These are phyloP conservation scores for Salvia sclarea DNA, from an alignment of 305 asterid species.

Conservation along the genomic window DNA sequence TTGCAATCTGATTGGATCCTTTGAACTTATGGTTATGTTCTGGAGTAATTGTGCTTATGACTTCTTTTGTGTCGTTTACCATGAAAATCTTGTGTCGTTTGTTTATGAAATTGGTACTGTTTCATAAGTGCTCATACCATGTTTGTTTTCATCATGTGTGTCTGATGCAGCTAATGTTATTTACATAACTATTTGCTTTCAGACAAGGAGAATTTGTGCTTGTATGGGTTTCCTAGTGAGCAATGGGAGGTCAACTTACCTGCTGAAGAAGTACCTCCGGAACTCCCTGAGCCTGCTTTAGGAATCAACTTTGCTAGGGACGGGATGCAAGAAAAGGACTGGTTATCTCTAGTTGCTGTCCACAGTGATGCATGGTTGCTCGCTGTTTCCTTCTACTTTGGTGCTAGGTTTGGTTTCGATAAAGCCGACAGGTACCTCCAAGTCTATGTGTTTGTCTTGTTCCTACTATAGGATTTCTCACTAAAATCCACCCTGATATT, in stretches of 20 bases:
- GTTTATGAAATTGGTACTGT: background rate
- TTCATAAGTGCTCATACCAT: background rate
- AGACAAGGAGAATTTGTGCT: slow-evolving; percentile 53
- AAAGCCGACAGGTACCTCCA: slow-evolving; percentile 43
- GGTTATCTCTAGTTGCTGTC: slow-evolving; percentile 51
- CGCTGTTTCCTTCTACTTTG: slow-evolving; percentile 43
- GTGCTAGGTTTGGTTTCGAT: slow-evolving; percentile 48
- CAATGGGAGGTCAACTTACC: slow-evolving; percentile 53
- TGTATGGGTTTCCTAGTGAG: slow-evolving; percentile 50
- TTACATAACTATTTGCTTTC: slow-evolving; percentile 22
- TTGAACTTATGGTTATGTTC: background rate
- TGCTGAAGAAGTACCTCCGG: slow-evolving; percentile 53
- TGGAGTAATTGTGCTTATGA: background rate
- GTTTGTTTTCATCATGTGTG: background rate
- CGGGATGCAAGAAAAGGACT: slow-evolving; percentile 52
- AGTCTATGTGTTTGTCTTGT: slow-evolving; percentile 4
- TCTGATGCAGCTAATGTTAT: background rate
- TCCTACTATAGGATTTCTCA: background rate
- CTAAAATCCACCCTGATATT: background rate
- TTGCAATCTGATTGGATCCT: background rate
- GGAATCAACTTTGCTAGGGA: slow-evolving; percentile 54
- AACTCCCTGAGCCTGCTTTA: slow-evolving; percentile 53
- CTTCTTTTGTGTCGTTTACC: slow-evolving; percentile 8
- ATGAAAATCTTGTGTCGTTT: no score
- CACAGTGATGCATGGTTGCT: slow-evolving; percentile 55